Evolutionary conservation across 1,284 basidiomycete species (phyloP), one percentile per base, ranked within the genome.

Genomic region (Cutaneotrichosporon dermatis): DNA sequence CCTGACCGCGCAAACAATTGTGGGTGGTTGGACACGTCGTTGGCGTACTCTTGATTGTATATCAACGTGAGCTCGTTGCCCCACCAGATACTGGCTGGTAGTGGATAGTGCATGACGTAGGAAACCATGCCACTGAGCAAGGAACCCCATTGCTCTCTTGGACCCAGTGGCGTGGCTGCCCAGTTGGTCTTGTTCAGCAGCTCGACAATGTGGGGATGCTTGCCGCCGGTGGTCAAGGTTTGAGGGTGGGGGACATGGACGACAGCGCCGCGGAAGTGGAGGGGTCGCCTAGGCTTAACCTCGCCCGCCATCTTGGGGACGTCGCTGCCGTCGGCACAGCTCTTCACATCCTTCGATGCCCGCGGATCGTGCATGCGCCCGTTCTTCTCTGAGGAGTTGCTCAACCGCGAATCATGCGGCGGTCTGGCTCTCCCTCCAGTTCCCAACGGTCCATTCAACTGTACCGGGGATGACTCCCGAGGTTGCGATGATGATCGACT

Each of bases 71-170:
- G 56, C 16, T 77, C 73, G 51, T 66, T 61, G 10, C 76, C 75
- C 73, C 74, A 76, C 76, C 76, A 78, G 5, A 78, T 51, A 37
- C 68, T 72, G 16, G 68, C 71, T 42, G 72, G 67, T 49, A 72
- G 65, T 0, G 75, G 75, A 45, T 73, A 71, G 33, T 66, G 61
- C 66, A 75, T 67, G 39, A 76, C 67, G 9, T 73, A 53, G 1
- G 60, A 61, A 9, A 72, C 67, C 67, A 59, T 13, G 35, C 34
- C 34, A 40, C 37, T n/a, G 25, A 45, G 37, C 6, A 10, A 11
- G 25, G 16, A 16, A 11, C 70, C 66, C 75, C 76, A 77, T 2
- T 55, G 50, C 1, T 69, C 66, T 44, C 59, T 60, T 0, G 72
- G 69, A 7, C 76, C 77, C 13, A 78, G 57, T 7, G 67, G 55